Evolutionary conservation across 2,329 filamentous ascomycete genomes (phyloP).

Genomic region (Sporothrix schenckii): DNA sequence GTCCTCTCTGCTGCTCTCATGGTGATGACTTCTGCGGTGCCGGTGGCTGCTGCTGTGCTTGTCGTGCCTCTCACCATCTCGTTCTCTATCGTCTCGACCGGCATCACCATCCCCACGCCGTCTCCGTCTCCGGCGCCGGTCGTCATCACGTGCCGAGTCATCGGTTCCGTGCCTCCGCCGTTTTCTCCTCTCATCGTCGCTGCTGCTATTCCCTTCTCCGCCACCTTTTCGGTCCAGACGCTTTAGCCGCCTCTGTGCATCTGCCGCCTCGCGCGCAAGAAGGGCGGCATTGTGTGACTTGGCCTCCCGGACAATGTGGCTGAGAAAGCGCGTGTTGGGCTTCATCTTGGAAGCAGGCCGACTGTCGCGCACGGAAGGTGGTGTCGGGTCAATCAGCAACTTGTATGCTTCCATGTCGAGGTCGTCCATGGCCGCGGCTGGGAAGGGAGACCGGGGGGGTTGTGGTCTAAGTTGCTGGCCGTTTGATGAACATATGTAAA

Average conservation of each 20-base stretch:
- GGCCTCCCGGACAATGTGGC: slow-evolving; percentile 84
- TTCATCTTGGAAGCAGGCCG: slow-evolving; percentile 73
- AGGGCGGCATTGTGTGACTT: slow-evolving; percentile 87
- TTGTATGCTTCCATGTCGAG: slow-evolving; percentile 31
- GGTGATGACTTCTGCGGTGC: neutral
- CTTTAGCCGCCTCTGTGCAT: slow-evolving; percentile 71
- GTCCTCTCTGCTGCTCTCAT: slow-evolving; percentile 9
- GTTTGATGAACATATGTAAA: no score
- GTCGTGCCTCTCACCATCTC: neutral
- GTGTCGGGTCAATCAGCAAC: slow-evolving; percentile 30
- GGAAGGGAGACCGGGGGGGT: neutral
- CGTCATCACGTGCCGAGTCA: neutral
- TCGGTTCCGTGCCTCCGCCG: neutral
- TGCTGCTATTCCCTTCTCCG: neutral
- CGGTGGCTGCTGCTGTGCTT: neutral
- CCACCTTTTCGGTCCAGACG: slow-evolving; percentile 48
- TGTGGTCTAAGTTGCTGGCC: neutral
- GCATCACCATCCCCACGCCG: neutral
- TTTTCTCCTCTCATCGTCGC: neutral
- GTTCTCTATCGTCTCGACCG: neutral
- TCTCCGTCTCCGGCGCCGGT: slow-evolving; percentile 13
- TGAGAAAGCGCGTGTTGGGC: slow-evolving; percentile 87
- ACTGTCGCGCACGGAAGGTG: slow-evolving; percentile 30
- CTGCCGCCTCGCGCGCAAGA: slow-evolving; percentile 79
- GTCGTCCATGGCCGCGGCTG: slow-evolving; percentile 30